A percentile compares a stretch with the other conserved stretches of the same genome.
These are phyloP conservation scores for Zalaria sp. DNA, from an alignment of 2,329 filamentous ascomycete genomes.

Conservation along the genomic window DNA sequence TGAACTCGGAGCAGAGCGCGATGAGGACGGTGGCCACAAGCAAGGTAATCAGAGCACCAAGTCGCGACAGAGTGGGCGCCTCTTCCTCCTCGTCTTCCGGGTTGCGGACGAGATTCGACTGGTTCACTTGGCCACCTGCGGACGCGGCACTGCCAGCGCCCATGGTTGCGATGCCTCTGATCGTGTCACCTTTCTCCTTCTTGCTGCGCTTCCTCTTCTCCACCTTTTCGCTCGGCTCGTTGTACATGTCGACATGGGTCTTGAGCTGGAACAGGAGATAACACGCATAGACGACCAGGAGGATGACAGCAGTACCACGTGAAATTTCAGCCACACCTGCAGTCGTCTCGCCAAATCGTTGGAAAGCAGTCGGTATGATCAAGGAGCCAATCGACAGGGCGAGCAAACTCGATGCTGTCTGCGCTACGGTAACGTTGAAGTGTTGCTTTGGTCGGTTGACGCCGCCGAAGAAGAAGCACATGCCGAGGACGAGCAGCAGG, in stretches of 20 bases:
- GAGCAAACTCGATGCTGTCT: constrained; percentile 72
- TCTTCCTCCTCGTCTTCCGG: constrained; percentile 47
- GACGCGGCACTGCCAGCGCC: constrained; percentile 37
- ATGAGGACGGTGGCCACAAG: constrained; percentile 63
- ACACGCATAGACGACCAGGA: constrained; percentile 67
- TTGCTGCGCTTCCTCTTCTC: constrained; percentile 38
- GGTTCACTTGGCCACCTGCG: constrained; percentile 35
- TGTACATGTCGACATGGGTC: constrained; percentile 70
- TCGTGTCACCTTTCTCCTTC: constrained; percentile 34
- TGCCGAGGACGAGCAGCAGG: constrained; percentile 73
- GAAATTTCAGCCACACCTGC: constrained; percentile 36
- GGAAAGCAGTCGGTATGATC: constrained; percentile 83
- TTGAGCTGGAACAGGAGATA: constrained; percentile 89
- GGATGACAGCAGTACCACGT: constrained; percentile 62
- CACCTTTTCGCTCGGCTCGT: constrained; percentile 64
- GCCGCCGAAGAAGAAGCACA: constrained; percentile 84
- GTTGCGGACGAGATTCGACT: constrained; percentile 29
- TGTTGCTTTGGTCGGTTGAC: constrained; percentile 65
- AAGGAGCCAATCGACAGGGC: constrained; percentile 66
- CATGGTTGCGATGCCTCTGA: constrained; percentile 36
- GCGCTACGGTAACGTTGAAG: constrained; percentile 86
- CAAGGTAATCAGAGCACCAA: constrained; percentile 59
- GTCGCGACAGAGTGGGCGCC: constrained; percentile 57
- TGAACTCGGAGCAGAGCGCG: constrained; percentile 58
- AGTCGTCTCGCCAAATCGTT: constrained; percentile 31